Percentiles rank a stretch among this genome's conserved stretches.
Evolutionary conservation across 768 basidiomycete genomes (phyloP).

Genomic region (Panellus pusillus): DNA sequence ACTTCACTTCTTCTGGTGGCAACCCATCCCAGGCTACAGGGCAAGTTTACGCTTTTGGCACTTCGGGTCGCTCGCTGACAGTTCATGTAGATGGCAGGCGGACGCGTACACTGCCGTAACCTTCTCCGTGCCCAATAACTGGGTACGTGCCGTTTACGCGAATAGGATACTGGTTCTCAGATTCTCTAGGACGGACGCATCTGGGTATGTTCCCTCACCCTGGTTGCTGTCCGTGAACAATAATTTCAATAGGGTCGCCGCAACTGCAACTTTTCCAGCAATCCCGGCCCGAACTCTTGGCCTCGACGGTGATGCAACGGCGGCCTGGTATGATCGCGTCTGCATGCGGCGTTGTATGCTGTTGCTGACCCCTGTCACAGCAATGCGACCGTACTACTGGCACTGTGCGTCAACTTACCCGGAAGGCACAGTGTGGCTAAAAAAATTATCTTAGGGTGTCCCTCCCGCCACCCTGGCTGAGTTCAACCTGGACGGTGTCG

Average conservation of each 20-base stretch:
- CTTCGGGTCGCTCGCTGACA: neutral
- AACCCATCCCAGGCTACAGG: constrained; percentile 1
- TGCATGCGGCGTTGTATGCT: too few relatives aligned
- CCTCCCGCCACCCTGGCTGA: constrained; percentile 38
- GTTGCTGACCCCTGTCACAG: too few relatives aligned
- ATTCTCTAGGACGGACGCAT: constrained; percentile 1
- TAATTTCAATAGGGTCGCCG: neutral
- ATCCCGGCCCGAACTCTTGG: constrained; percentile 35
- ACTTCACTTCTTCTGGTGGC: constrained; percentile 4
- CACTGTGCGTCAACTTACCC: neutral
- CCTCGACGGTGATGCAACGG: constrained; percentile 46
- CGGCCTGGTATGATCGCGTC: constrained; percentile 36
- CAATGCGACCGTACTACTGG: neutral
- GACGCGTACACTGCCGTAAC: neutral
- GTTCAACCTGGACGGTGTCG: too few relatives aligned
- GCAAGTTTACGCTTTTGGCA: neutral
- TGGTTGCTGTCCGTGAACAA: neutral
- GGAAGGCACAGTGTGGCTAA: too few relatives aligned
- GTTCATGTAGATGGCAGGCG: neutral
- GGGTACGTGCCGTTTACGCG: neutral
- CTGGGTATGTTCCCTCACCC: neutral
- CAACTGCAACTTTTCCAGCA: constrained; percentile 6
- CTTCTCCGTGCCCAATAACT: constrained; percentile 5
- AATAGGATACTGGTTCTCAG: neutral
- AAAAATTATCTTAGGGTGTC: constrained; percentile 28